phyloP scores from a whole-genome alignment of 23 red algal genomes.

The Cyanidioschyzon merolae region DNA sequence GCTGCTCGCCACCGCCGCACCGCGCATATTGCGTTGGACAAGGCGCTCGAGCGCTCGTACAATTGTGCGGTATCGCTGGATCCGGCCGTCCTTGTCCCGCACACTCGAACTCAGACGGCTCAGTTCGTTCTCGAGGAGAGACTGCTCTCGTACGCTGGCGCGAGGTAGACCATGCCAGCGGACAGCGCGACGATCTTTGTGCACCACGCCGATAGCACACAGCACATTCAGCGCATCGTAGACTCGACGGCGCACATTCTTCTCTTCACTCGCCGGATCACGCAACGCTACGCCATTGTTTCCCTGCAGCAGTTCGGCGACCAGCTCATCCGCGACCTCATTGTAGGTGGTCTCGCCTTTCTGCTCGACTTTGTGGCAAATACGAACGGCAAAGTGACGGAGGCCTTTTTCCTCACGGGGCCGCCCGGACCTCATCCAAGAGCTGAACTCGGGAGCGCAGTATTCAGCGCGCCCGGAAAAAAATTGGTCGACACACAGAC shows the following conservation, averaged over 20 bases:
- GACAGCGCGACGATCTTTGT: constrained; percentile 72
- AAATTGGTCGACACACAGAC: too few relatives aligned
- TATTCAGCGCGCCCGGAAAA: too few relatives aligned
- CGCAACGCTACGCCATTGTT: neutral
- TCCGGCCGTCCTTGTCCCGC: neutral
- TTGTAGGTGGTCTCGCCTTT: constrained; percentile 74
- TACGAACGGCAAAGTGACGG: constrained; percentile 76
- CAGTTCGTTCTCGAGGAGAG: neutral
- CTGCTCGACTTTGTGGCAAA: constrained; percentile 73
- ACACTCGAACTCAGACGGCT: neutral
- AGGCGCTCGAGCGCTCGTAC: neutral
- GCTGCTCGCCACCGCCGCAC: neutral
- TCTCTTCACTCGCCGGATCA: constrained; percentile 55
- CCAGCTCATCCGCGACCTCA: constrained; percentile 85
- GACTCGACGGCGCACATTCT: constrained; percentile 88
- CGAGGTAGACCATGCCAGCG: constrained; percentile 62
- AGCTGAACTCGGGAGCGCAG: too few relatives aligned
- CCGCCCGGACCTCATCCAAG: neutral
- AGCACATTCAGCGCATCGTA: constrained; percentile 97
- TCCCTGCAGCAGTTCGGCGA: constrained; percentile 36
- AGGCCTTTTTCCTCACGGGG: constrained; percentile 44
- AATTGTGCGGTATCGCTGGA: neutral
- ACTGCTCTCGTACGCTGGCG: neutral
- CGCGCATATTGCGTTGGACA: neutral
- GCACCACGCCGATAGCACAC: constrained; percentile 84